phyloP scores from a whole-genome alignment of 495 filamentous ascomycete species.

The Xanthoparmelia taractica region DNA sequence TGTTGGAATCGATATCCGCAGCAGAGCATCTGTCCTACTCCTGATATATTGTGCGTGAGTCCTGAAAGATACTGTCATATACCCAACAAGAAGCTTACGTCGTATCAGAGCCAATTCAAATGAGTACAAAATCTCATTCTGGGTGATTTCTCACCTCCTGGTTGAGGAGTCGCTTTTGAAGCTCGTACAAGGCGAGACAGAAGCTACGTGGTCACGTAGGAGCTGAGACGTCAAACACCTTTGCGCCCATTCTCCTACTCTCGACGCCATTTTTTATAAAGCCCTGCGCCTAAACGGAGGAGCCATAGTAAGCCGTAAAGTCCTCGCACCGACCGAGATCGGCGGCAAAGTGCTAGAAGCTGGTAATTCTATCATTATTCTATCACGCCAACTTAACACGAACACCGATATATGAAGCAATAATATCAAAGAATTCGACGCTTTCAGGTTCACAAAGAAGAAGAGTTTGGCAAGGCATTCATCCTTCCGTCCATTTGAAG shows the following conservation, averaged over 20 bases:
- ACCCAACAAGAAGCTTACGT: not conserved
- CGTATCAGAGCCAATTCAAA: constrained; percentile 28
- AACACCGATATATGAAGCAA: constrained; percentile 20
- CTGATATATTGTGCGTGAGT: constrained; percentile 27
- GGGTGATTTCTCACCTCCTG: constrained; percentile 26
- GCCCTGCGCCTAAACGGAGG: constrained; percentile 18
- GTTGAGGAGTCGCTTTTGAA: constrained; percentile 16
- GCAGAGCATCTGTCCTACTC: constrained; percentile 22
- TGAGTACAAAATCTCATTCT: constrained; percentile 28
- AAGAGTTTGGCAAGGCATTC: constrained; percentile 16
- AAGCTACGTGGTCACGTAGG: constrained; percentile 1
- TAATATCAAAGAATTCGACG: constrained; percentile 19
- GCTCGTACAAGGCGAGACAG: constrained; percentile 21
- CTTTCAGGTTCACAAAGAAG: constrained; percentile 22
- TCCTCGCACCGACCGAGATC: constrained; percentile 20
- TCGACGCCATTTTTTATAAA: constrained; percentile 25
- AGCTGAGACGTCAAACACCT: constrained; percentile 14
- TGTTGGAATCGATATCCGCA: constrained; percentile 16
- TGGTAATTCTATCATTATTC: constrained; percentile 22
- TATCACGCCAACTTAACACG: constrained; percentile 25
- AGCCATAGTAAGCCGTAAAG: constrained; percentile 19
- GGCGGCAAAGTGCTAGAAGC: constrained; percentile 23
- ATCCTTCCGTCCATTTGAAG: constrained; percentile 34
- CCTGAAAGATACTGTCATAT: too few relatives aligned
- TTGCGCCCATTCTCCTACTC: constrained; percentile 20